Evolutionary conservation across 306 rosid genomes (phyloP).

Genomic region (Quercus ilex): DNA sequence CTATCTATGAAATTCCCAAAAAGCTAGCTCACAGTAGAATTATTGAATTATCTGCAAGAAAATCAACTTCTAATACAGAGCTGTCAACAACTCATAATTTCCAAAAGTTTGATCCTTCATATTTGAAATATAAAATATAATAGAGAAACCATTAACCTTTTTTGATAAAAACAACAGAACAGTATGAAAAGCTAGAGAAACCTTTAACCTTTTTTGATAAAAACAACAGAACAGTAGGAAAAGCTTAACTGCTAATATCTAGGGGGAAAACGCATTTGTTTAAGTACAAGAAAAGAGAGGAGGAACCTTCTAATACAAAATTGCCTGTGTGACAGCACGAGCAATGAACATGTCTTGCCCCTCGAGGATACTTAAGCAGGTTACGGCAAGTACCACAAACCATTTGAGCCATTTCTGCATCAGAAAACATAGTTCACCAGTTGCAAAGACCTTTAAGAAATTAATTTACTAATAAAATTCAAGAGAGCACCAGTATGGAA

Average conservation of each 20-base stretch:
- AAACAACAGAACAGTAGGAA: neutral
- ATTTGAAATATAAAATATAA: neutral
- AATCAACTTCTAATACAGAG: neutral
- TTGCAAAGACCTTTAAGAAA: constrained; percentile 11
- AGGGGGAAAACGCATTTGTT: neutral
- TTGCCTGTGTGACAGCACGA: constrained; percentile 79
- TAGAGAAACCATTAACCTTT: neutral
- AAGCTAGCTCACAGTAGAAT: neutral
- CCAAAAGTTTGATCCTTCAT: neutral
- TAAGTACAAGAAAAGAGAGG: constrained; percentile 9
- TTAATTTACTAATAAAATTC: neutral
- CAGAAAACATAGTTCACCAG: constrained; percentile 7
- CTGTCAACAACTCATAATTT: neutral
- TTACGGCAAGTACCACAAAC: constrained; percentile 89
- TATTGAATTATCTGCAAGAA: neutral
- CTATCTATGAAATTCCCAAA: neutral
- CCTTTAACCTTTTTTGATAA: neutral
- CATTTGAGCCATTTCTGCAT: constrained; percentile 76
- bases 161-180: neutral
- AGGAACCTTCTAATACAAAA: constrained; percentile 72
- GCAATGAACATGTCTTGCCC: constrained; percentile 73
- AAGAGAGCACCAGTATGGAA: neutral
- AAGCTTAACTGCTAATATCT: neutral
- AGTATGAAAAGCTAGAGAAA: neutral
- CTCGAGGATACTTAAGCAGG: constrained; percentile 67